Percentiles rank a stretch among this genome's conserved stretches.
These are phyloP conservation scores for Cavenderia fasciculata DNA, from an alignment of 78 protist genomes.

Conservation along the genomic window DNA sequence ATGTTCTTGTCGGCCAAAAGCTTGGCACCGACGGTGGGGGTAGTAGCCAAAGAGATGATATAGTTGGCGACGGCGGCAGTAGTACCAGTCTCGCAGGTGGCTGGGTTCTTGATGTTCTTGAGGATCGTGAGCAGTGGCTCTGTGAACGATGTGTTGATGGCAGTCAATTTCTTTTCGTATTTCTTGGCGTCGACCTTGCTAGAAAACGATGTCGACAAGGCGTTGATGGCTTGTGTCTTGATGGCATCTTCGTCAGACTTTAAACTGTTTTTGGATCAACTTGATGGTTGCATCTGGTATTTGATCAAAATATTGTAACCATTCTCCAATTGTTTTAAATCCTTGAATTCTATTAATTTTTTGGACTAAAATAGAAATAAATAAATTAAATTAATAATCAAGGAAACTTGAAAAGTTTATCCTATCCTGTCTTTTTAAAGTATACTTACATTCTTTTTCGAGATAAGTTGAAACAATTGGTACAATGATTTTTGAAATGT, in stretches of 20 bases:
- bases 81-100: slow-evolving; percentile 54
- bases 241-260: slow-evolving; percentile 39
- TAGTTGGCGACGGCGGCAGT: slow-evolving; percentile 1
- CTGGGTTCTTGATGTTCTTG: slow-evolving; percentile 43
- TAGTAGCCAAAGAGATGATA: not conserved
- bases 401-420: not conserved
- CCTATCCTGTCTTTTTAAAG: not conserved
- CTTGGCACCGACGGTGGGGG: not conserved
- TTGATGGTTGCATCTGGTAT: slow-evolving; percentile 33
- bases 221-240: slow-evolving; percentile 8
- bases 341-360: slow-evolving; percentile 50
- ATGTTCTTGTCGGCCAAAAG: not conserved
- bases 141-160: slow-evolving; percentile 12
- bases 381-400: not conserved
- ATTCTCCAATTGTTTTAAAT: slow-evolving; percentile 39
- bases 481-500: slow-evolving; percentile 15
- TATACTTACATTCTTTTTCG: slow-evolving; percentile 73
- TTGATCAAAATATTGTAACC: not conserved
- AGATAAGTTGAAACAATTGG: slow-evolving; percentile 28
- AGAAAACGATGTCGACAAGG: slow-evolving; percentile 39
- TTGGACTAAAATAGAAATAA: slow-evolving; percentile 16
- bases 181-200: not conserved
- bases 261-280: slow-evolving; percentile 24
- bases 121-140: slow-evolving; percentile 15
- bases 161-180: slow-evolving; percentile 12